A percentile compares a stretch with the other conserved stretches of the same genome.
phyloP scores from a whole-genome alignment of 495 filamentous ascomycete genomes.

The Entonaema liquescens region DNA sequence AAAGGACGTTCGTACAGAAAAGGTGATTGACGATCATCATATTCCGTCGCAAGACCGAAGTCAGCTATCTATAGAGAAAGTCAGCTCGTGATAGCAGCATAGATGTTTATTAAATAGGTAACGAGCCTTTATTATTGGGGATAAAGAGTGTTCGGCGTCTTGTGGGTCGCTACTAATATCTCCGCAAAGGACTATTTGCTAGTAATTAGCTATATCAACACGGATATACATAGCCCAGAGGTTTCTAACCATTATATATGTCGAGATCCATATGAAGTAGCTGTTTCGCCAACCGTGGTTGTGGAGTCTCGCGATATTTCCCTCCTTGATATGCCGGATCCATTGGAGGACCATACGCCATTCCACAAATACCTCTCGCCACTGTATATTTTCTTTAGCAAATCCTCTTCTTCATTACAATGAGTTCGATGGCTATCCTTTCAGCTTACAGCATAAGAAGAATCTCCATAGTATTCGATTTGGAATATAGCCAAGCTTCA shows the following conservation, averaged over 20 bases:
- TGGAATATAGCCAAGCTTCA: slow-evolving; percentile 5
- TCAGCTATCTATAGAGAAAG: slow-evolving; percentile 2
- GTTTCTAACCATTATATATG: slow-evolving; percentile 7
- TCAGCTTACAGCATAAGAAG: slow-evolving; percentile 22
- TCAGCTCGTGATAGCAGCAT: not conserved
- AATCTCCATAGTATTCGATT: slow-evolving; percentile 20
- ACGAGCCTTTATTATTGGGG: slow-evolving; percentile 1
- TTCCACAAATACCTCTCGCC: slow-evolving; percentile 1
- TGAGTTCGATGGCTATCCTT: no score
- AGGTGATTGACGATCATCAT: not conserved
- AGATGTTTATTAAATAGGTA: not conserved
- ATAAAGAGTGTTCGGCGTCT: not conserved
- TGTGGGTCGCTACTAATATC: not conserved
- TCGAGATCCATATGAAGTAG: slow-evolving; percentile 29
- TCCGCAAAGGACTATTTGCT: slow-evolving; percentile 5
- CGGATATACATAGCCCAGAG: no score
- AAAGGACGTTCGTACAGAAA: not conserved
- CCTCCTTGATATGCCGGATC: not conserved
- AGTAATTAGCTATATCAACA: not conserved
- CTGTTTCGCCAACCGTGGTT: not conserved
- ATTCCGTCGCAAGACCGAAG: not conserved
- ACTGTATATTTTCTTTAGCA: slow-evolving; percentile 5
- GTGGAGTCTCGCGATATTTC: not conserved
- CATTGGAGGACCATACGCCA: slow-evolving; percentile 7
- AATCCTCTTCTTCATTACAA: not conserved